Conservation (phyloP, 2,329 filamentous ascomycete species). For the Alternaria consortialis region DNA sequence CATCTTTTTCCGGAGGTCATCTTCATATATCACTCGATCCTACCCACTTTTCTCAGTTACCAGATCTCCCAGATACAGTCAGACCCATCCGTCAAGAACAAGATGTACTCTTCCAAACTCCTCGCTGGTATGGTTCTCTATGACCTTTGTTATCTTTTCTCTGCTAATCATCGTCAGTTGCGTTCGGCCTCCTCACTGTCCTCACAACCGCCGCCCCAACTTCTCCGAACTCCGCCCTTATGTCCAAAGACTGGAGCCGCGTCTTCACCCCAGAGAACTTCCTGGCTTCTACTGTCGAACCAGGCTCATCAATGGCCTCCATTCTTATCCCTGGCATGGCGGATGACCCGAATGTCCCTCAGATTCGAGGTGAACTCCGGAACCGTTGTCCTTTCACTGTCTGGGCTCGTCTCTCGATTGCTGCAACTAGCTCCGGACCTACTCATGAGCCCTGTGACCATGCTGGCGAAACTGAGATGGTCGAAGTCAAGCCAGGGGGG, state of each 20-base stretch:
- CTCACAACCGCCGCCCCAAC: not conserved
- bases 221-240: not conserved
- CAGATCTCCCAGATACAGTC: not conserved
- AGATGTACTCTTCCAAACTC: not conserved
- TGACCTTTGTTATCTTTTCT: not conserved
- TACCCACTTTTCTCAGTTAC: no score
- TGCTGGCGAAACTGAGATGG: constrained; percentile 1
- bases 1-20: not conserved
- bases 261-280: not conserved
- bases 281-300: not conserved
- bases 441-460: not conserved
- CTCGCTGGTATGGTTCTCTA: not conserved
- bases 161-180: not conserved
- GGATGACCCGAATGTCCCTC: not conserved
- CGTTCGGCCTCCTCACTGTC: not conserved
- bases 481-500: not conserved
- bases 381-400: constrained; percentile 1
- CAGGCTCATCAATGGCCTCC: constrained; percentile 2
- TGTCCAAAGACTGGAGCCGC: constrained; percentile 9
- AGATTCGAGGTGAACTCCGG: not conserved
- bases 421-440: not conserved
- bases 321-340: not conserved
- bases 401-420: not conserved
- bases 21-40: not conserved
- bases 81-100: not conserved